Conservation (phyloP, 2,329 filamentous ascomycete genomes). For the Fusarium robinianum region DNA sequence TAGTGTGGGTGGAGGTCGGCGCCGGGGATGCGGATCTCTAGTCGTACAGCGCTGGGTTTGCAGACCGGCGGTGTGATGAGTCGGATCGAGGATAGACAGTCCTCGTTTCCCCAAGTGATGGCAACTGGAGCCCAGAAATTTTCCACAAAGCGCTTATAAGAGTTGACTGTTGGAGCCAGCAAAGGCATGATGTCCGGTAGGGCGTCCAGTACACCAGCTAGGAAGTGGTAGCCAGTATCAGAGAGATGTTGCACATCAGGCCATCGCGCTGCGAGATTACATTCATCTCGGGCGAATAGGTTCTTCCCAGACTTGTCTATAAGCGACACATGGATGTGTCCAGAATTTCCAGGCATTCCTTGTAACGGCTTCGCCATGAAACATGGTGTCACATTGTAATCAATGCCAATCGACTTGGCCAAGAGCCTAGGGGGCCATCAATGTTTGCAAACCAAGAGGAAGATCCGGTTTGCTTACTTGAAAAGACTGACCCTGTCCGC, state of each 20-base stretch:
- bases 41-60: conserved; percentile 68
- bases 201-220: conserved; percentile 71
- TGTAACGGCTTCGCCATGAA: conserved; percentile 19
- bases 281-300: conserved; percentile 65
- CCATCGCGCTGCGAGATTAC: conserved; percentile 56
- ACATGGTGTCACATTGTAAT: conserved; percentile 11
- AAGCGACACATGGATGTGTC: conserved; percentile 13
- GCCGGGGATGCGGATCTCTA: conserved; percentile 73
- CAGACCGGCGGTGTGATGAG: conserved; percentile 55
- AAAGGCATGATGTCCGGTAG: conserved; percentile 77
- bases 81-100: conserved; percentile 69
- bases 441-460: no score
- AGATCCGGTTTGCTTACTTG: no score
- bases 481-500: conserved; percentile 89
- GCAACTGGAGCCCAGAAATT: conserved; percentile 82
- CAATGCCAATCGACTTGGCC: conserved; percentile 10
- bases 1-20: conserved; percentile 74
- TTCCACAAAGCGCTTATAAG: conserved; percentile 77
- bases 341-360: conserved; percentile 16
- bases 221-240: conserved; percentile 71
- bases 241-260: conserved; percentile 67
- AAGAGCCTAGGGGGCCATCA: conserved; percentile 5
- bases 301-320: conserved; percentile 56
- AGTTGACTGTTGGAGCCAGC: conserved; percentile 74
- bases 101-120: conserved; percentile 76